Evolutionary conservation across 805 yeast genomes (phyloP).

Genomic region (Wickerhamiella kurtzmanii): DNA sequence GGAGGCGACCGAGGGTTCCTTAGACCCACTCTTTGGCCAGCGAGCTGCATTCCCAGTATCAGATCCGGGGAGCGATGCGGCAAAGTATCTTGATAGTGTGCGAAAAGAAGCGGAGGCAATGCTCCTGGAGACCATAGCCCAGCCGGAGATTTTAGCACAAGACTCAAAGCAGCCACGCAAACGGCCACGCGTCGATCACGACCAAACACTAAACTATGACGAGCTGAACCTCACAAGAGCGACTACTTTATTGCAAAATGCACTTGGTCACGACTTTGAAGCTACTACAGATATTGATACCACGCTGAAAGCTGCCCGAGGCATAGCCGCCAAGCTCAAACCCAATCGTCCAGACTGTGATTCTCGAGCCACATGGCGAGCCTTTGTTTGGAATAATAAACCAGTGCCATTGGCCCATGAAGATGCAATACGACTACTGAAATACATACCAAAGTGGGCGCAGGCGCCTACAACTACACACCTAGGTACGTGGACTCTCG

Average conservation of each 20-base stretch:
- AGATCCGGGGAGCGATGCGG: conserved; percentile 1
- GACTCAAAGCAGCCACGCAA: neutral
- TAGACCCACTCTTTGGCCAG: conserved; percentile 21
- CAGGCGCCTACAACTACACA: conserved; percentile 12
- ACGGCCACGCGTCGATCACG: neutral
- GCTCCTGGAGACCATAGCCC: neutral
- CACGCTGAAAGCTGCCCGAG: conserved; percentile 13
- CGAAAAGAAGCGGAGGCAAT: conserved; percentile 10
- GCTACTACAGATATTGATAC: conserved; percentile 16
- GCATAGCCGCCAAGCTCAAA: neutral
- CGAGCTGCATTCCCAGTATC: conserved; percentile 22
- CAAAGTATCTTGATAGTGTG: conserved; percentile 9
- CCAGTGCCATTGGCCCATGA: conserved; percentile 30
- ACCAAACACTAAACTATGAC: neutral
- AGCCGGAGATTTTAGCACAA: neutral
- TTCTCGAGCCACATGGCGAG: conserved; percentile 30
- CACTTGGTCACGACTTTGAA: neutral
- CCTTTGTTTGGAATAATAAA: conserved; percentile 25
- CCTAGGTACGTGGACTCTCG: conserved; percentile 29
- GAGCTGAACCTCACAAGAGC: neutral
- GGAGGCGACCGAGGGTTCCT: conserved; percentile 12
- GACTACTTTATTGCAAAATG: neutral
- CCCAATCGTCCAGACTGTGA: conserved; percentile 1
- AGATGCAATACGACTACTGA: conserved; percentile 27
- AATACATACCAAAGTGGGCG: conserved; percentile 34